These are phyloP conservation scores for Globisporangium paroecandrum DNA, from an alignment of 352 stramenopile genomes.

Conservation along the genomic window DNA sequence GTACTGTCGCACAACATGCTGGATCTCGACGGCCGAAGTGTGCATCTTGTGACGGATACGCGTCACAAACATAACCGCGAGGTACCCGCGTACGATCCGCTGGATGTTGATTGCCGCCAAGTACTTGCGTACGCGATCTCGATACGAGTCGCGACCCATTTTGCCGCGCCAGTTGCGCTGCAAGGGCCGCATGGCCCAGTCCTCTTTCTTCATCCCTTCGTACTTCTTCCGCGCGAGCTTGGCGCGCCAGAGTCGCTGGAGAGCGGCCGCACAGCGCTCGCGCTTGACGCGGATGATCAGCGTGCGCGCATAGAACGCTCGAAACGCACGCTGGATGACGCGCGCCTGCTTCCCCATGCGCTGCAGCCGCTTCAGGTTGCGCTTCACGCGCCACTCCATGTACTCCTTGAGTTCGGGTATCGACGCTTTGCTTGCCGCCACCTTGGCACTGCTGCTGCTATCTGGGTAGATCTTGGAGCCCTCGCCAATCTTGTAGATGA, in stretches of 20 bases:
- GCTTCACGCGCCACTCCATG: conserved; percentile 94
- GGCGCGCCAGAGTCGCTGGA: conserved; percentile 89
- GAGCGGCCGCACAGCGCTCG: conserved; percentile 66
- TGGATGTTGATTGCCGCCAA: conserved; percentile 84
- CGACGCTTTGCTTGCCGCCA: neutral
- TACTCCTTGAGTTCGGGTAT: conserved; percentile 92
- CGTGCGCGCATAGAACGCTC: conserved; percentile 79
- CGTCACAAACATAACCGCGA: conserved; percentile 57
- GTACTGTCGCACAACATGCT: conserved; percentile 72
- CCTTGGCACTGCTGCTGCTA: conserved; percentile 1
- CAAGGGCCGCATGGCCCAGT: conserved; percentile 90
- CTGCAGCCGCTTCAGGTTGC: conserved; percentile 91
- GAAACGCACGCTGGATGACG: conserved; percentile 89
- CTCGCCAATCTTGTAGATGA: conserved; percentile 78
- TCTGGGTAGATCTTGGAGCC: conserved; percentile 87
- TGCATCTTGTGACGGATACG: conserved; percentile 49
- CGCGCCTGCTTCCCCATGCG: conserved; percentile 79
- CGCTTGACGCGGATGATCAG: conserved; percentile 72
- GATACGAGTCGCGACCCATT: conserved; percentile 74
- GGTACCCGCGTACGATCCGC: conserved; percentile 78
- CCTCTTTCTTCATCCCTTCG: conserved; percentile 73
- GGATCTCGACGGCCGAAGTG: conserved; percentile 65
- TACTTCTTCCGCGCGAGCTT: conserved; percentile 73
- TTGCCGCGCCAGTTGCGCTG: conserved; percentile 92
- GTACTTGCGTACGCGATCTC: conserved; percentile 69